These are phyloP conservation scores for Metschnikowia santaceciliae DNA, from an alignment of 805 yeast species.

Conservation along the genomic window DNA sequence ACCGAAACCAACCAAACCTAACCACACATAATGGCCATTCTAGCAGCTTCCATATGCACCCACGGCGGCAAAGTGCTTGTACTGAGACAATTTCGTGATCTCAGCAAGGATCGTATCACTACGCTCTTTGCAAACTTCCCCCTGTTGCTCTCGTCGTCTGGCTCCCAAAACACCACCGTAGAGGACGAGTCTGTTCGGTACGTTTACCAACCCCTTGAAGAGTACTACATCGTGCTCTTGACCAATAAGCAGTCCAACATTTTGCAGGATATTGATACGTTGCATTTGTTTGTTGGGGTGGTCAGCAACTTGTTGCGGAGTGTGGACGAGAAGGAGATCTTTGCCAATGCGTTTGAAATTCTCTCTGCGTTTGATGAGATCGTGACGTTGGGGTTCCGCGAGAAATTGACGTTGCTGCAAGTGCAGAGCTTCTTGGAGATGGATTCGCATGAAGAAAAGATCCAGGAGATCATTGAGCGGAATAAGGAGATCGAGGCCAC, in stretches of 20 bases:
- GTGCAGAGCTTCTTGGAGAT: conserved; percentile 86
- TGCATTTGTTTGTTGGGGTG: conserved; percentile 79
- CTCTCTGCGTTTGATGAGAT: conserved; percentile 93
- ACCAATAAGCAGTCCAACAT: conserved; percentile 91
- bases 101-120: conserved; percentile 80
- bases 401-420: conserved; percentile 76
- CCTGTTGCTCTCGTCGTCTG: conserved; percentile 61
- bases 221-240: conserved; percentile 82
- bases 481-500: conserved; percentile 96
- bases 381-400: conserved; percentile 83
- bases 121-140: conserved; percentile 85
- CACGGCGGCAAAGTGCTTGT: conserved; percentile 89
- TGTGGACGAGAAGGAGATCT: conserved; percentile 78
- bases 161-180: conserved; percentile 85
- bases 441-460: conserved; percentile 98
- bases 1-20: background rate
- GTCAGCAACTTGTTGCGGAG: conserved; percentile 68
- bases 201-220: conserved; percentile 94
- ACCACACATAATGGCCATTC: conserved; percentile 53
- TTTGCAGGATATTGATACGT: conserved; percentile 88
- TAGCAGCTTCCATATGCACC: conserved; percentile 93
- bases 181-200: conserved; percentile 91
- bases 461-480: conserved; percentile 94
- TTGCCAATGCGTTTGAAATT: conserved; percentile 81
- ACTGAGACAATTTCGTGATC: conserved; percentile 86